Conservation (phyloP, 139 green algal genomes). For the Chlamydomonas applanata region DNA sequence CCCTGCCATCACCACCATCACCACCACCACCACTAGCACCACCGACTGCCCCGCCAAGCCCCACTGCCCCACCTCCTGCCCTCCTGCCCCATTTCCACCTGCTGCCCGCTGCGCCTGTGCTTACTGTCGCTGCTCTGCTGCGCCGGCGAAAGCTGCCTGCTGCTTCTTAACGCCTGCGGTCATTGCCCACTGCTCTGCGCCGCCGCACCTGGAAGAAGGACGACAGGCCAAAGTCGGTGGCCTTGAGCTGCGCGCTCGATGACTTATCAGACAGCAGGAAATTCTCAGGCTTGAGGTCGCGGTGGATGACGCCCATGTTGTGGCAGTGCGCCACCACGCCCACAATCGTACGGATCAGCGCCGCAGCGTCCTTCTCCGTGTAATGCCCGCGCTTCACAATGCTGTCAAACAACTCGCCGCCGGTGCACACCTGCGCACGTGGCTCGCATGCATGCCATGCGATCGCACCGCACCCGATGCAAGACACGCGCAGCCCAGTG, state of each 20-base stretch:
- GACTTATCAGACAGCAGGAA: constrained; percentile 78
- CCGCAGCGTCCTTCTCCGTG: constrained; percentile 80
- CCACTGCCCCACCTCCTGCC: no score
- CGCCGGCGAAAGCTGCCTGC: no score
- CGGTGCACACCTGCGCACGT: constrained; percentile 77
- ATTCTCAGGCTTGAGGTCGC: constrained; percentile 90
- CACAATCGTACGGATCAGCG: constrained; percentile 70
- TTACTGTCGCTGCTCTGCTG: no score
- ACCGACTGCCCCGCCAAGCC: no score
- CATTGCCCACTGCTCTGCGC: no score
- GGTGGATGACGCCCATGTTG: constrained; percentile 86
- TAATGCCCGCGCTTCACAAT: constrained; percentile 88
- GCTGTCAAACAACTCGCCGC: constrained; percentile 97
- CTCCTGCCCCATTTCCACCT: no score
- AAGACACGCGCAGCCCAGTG: no score
- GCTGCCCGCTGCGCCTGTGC: no score
- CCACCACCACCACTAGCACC: no score
- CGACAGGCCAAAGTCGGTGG: constrained; percentile 81
- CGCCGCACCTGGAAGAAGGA: constrained; percentile 60
- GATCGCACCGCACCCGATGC: neutral
- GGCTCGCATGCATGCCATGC: neutral
- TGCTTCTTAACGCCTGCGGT: no score
- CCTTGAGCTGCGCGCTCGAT: constrained; percentile 45
- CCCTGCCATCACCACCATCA: no score
- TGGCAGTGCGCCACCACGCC: constrained; percentile 89